Base-by-base conservation (phyloP, 805 yeast species). In the Lipomyces kockii region DNA sequence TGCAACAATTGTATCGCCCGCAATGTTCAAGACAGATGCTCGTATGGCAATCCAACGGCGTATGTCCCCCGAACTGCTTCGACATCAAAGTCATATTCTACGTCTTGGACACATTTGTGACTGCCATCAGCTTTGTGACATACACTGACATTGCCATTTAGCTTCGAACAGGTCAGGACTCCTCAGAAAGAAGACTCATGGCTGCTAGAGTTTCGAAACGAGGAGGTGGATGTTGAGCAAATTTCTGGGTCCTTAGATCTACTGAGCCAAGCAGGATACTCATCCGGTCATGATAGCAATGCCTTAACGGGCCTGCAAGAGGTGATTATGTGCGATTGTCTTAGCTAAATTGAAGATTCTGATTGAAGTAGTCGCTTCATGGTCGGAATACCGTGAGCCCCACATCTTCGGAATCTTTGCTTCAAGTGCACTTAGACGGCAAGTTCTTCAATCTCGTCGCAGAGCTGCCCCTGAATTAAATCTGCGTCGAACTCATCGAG, bases 401-500 rank as follows among this genome's bases (percentile, higher is more conserved):
- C 12, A 1, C 20, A 49, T 49, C 53, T 17, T 49, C 53, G 53
- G 53, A 49, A 49, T 14, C 53, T 49, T 49, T 49, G 53, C 53
- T 49, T 49, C 53, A 17, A n/a, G 53, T 17, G 53, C 53, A 49
- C 53, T 49, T 49, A 49, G 9, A 17, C 11, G 53, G 53, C 53
- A 49, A 49, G 25, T 49, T n/a, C 53, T 49, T 49, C 53, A 49
- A 49, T 49, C 53, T 49, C 53, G 53, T 49, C 27, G 53, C 53
- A 49, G 4, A 49, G 25, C 53, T 49, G 12, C 53, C 53, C 53
- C 25, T 49, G 27, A 49, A 17, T 49, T 9, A 49, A n/a, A 49
- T 49, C 3, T 49, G 12, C 53, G 53, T 49, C 53, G 53, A 49
- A 17, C 53, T 49, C 22, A 49, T 49, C 53, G 53, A 49, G 22